Evolutionary conservation across 2,329 filamentous ascomycete genomes (phyloP).

Genomic region (Ceratocystiopsis sp.): DNA sequence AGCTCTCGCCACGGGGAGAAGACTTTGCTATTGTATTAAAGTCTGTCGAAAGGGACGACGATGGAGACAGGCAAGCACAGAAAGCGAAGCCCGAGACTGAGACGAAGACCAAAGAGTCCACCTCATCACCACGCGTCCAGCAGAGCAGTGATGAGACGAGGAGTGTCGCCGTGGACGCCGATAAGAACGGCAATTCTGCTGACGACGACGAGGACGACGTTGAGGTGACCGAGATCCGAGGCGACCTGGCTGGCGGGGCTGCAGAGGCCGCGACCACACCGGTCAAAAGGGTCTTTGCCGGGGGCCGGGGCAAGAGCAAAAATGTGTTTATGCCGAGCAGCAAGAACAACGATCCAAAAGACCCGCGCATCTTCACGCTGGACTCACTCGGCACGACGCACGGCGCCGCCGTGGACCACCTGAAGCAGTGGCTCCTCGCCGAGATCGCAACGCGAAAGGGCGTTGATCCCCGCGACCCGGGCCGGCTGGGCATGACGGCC

Average conservation of each 20-base stretch:
- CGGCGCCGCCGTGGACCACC: slow-evolving; percentile 41
- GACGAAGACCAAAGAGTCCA: background rate
- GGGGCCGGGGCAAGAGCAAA: slow-evolving; percentile 10
- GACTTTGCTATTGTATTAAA: background rate
- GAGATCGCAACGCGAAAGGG: slow-evolving; percentile 51
- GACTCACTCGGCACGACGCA: slow-evolving; percentile 65
- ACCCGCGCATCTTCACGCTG: slow-evolving; percentile 64
- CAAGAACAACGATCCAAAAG: slow-evolving; percentile 28
- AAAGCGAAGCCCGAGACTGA: background rate
- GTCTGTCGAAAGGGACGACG: background rate
- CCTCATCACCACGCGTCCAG: background rate
- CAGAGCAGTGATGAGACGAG: too few relatives aligned
- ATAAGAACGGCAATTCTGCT: slow-evolving; percentile 2
- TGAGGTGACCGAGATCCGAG: slow-evolving; percentile 5
- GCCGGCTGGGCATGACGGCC: slow-evolving; percentile 42
- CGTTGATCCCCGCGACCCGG: slow-evolving; percentile 20
- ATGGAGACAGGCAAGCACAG: background rate
- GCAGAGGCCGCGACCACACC: background rate
- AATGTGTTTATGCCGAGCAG: slow-evolving; percentile 17
- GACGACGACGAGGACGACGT: slow-evolving; percentile 4
- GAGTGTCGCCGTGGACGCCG: background rate
- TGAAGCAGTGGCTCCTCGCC: slow-evolving; percentile 61
- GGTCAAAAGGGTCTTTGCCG: slow-evolving; percentile 3
- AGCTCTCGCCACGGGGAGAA: too few relatives aligned
- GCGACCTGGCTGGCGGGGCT: slow-evolving; percentile 1